Evolutionary conservation across 208 protist species (phyloP), one percentile per base, ranked within the genome.

Genomic region (Leishmania aethiopica): DNA sequence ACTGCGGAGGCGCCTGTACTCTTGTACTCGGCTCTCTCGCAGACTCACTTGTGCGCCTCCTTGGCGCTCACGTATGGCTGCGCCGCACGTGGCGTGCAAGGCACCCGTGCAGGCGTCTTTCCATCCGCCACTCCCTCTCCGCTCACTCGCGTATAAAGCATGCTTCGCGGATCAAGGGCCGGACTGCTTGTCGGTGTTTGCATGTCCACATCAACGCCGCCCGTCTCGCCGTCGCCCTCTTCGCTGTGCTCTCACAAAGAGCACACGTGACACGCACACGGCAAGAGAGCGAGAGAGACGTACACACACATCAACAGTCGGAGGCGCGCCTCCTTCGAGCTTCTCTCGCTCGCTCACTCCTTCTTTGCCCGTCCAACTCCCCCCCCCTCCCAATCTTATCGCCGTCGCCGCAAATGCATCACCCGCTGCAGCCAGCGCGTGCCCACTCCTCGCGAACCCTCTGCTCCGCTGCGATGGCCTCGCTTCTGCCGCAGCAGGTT

Each of bases 161-260:
- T 42, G 32, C 47, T 40, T 32, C 19, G 28, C 72, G 2, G 35
- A 55, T 5, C 11, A n/a, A 60, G 17, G 32, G 35, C 22, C 51
- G 22, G 47, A 32, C 72, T 42, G n/a, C 47, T 22, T 64, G 5
- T 62, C 19, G 62, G 74, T 22, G 32, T 28, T 7, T 42, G 49
- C 62, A 32, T 10, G 32, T 64, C 35, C 51, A 45, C 74, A 77
- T 77, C 37, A 77, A 42, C 74, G 55, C 49, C 15, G 55, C 15
- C 47, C 55, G 2, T 28, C 45, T 80, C n/a, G 37, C 79, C n/a
- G 73, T 76, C 22, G 51, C 78, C 22, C 40, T 83, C 71, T 66
- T 62, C 73, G 5, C 42, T 40, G 76, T 15, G 15, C 35, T 11
- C 64, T 19, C 64, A 72, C 17, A n/a, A 37, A 72, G 59, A 17